These are phyloP conservation scores for Juglanconis juglandina DNA, from an alignment of 2,329 filamentous ascomycete genomes.

Conservation along the genomic window DNA sequence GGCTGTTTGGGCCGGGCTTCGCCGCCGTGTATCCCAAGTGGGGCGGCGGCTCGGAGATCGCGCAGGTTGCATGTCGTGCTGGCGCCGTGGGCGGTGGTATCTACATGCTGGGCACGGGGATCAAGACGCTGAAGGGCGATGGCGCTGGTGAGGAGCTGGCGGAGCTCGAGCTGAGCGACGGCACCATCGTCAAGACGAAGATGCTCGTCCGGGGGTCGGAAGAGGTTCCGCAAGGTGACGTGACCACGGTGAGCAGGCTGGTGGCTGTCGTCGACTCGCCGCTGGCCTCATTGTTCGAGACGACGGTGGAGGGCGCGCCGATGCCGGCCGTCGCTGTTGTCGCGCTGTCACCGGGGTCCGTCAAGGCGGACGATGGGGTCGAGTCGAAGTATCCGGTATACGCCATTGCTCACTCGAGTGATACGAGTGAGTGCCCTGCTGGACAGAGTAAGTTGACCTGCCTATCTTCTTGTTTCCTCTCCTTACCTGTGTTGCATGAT, in stretches of 20 bases:
- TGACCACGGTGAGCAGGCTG: constrained; percentile 49
- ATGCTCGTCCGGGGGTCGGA: constrained; percentile 47
- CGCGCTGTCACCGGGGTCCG: constrained; percentile 56
- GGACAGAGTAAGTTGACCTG: constrained; percentile 76
- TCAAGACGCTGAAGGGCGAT: constrained; percentile 38
- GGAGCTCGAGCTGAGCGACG: constrained; percentile 48
- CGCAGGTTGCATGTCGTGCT: constrained; percentile 87
- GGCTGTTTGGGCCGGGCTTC: constrained; percentile 83
- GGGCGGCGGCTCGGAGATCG: constrained; percentile 83
- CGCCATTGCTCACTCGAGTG: constrained; percentile 74
- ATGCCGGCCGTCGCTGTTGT: constrained; percentile 70
- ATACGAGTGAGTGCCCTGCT: constrained; percentile 84
- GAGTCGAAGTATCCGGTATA: constrained; percentile 48
- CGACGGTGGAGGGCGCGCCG: constrained; percentile 70
- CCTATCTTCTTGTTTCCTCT: constrained; percentile 17
- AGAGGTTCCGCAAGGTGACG: constrained; percentile 18
- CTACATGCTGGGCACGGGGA: constrained; percentile 77
- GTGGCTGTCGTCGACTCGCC: constrained; percentile 68
- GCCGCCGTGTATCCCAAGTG: constrained; percentile 89
- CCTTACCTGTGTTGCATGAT: constrained; percentile 65
- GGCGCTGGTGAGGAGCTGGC: constrained; percentile 12
- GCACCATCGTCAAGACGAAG: constrained; percentile 53
- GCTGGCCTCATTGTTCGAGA: constrained; percentile 65
- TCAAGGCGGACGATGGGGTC: constrained; percentile 32
- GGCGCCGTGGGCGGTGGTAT: constrained; percentile 86